Conservation (phyloP, 345 rosid genomes). For the Eucalyptus pauciflora region DNA sequence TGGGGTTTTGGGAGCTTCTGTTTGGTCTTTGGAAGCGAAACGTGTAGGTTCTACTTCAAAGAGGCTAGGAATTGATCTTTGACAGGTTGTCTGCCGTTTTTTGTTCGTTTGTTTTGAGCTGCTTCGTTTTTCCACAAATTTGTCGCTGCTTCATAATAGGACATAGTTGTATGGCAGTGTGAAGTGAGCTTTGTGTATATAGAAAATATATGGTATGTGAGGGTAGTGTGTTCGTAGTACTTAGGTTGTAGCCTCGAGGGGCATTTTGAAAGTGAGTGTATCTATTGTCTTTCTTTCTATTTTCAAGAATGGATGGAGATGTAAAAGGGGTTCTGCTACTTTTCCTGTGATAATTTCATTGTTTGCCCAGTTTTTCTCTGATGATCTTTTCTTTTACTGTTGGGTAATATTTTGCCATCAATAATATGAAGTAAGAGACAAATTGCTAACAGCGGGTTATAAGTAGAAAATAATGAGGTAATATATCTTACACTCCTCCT, state of each 20-base stretch:
- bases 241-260: not conserved
- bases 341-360: not conserved
- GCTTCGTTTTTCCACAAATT: not conserved
- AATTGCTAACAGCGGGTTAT: not conserved
- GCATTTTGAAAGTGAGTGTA: not conserved
- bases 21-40: not conserved
- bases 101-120: not conserved
- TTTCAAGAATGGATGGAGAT: not conserved
- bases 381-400: not conserved
- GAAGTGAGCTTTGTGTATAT: not conserved
- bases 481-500: not conserved
- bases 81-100: not conserved
- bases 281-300: not conserved
- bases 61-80: not conserved
- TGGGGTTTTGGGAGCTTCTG: not conserved
- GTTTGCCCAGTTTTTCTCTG: not conserved
- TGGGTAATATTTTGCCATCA: not conserved
- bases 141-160: not conserved
- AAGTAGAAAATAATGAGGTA: not conserved
- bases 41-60: not conserved
- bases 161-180: not conserved
- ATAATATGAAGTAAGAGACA: not conserved
- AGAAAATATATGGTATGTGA: not conserved
- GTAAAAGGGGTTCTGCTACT: not conserved
- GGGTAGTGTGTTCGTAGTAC: not conserved